phyloP scores from a whole-genome alignment of 2,329 filamentous ascomycete species.

The Ampelomyces quisqualis region DNA sequence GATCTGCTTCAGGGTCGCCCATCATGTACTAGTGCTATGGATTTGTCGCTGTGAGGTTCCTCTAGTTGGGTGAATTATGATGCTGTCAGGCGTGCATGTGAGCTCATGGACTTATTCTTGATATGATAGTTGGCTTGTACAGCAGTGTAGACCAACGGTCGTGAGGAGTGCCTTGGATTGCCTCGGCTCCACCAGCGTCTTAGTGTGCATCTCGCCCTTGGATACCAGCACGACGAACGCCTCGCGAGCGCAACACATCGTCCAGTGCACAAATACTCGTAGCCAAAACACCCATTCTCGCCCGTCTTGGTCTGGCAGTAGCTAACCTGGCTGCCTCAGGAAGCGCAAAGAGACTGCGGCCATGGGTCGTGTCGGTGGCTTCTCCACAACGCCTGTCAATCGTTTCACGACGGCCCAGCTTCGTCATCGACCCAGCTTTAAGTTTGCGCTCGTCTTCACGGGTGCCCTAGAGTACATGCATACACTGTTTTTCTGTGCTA shows the following conservation, averaged over 20 bases:
- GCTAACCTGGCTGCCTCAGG: slow-evolving; percentile 12
- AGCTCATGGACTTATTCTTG: neutral
- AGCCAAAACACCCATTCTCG: slow-evolving; percentile 9
- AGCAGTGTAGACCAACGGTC: neutral
- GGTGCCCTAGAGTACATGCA: slow-evolving; percentile 2
- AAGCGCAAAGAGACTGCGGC: slow-evolving; percentile 8
- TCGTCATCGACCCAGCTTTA: slow-evolving; percentile 18
- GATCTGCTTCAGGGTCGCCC: slow-evolving; percentile 24
- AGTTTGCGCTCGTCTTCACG: slow-evolving; percentile 12
- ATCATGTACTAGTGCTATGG: slow-evolving; percentile 13
- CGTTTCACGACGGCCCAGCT: slow-evolving; percentile 17
- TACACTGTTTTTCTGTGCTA: slow-evolving; percentile 13
- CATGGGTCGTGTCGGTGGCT: slow-evolving; percentile 3
- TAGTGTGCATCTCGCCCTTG: neutral
- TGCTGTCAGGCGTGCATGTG: neutral
- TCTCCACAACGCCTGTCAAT: slow-evolving; percentile 13
- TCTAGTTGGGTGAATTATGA: neutral
- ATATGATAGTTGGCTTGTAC: neutral
- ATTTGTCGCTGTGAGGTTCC: neutral
- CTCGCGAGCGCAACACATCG: slow-evolving; percentile 9
- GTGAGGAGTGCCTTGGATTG: slow-evolving; percentile 1
- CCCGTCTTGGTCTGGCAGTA: neutral
- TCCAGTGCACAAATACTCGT: neutral
- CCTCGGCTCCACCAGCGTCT: slow-evolving; percentile 11
- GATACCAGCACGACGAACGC: slow-evolving; percentile 3